Conservation (phyloP, 2,329 filamentous ascomycete genomes). For the Colletotrichum sansevieriae region DNA sequence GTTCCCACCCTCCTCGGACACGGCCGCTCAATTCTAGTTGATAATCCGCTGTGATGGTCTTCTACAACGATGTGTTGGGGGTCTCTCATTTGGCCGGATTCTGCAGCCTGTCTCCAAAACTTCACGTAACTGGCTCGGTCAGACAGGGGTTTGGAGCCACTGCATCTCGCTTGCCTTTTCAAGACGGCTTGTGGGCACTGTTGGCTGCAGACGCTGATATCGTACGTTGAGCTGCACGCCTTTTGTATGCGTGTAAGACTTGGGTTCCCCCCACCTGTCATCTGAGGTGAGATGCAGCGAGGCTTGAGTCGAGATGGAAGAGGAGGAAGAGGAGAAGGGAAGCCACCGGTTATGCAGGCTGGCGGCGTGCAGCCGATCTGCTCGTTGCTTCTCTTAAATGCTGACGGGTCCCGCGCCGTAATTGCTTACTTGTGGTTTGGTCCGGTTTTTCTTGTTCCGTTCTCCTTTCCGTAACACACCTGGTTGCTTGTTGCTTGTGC, state of each 20-base stretch:
- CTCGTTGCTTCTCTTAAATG: slow-evolving; percentile 18
- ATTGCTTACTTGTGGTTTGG: background rate
- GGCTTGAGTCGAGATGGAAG: slow-evolving; percentile 9
- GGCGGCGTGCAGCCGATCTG: slow-evolving; percentile 6
- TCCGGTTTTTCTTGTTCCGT: slow-evolving; percentile 15
- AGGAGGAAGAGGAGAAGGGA: background rate
- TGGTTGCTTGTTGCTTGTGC: background rate
- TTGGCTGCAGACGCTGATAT: slow-evolving; percentile 18
- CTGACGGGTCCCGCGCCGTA: background rate
- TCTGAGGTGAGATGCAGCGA: slow-evolving; percentile 12
- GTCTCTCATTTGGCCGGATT: slow-evolving; percentile 1
- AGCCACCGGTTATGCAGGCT: background rate
- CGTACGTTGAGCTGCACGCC: slow-evolving; percentile 4
- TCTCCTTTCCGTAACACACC: background rate
- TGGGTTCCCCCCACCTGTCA: background rate
- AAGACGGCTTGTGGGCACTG: slow-evolving; percentile 9
- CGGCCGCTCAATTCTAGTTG: slow-evolving; percentile 9
- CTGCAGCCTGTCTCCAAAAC: slow-evolving; percentile 9
- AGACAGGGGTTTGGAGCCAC: background rate
- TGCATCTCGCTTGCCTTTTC: slow-evolving; percentile 21
- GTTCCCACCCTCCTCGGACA: slow-evolving; percentile 9
- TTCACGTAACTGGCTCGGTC: slow-evolving; percentile 9
- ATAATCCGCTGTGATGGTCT: slow-evolving; percentile 4
- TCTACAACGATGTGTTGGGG: background rate
- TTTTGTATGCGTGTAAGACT: slow-evolving; percentile 33